phyloP scores from a whole-genome alignment of 225 moss, liverwort and hornwort species.

The Thuidium tamariscinum region DNA sequence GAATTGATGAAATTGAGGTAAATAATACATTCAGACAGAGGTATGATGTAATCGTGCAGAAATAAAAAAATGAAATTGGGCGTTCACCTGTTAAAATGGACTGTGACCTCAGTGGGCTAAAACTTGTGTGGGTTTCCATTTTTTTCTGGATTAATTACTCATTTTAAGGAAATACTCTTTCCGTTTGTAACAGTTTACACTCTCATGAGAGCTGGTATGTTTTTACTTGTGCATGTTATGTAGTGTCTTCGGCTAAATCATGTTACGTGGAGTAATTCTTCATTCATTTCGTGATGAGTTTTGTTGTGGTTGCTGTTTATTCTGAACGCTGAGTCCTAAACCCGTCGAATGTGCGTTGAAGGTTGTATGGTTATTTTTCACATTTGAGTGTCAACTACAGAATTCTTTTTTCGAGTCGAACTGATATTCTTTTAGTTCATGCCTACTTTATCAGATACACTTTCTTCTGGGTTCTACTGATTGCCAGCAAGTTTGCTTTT shows the following conservation, averaged over 20 bases:
- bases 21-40: neutral
- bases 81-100: neutral
- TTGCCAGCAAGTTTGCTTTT: slow-evolving; percentile 76
- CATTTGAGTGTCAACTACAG: neutral
- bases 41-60: neutral
- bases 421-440: neutral
- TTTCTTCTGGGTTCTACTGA: slow-evolving; percentile 72
- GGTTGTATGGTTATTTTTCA: neutral
- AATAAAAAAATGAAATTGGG: neutral
- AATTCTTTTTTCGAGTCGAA: neutral
- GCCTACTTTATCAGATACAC: slow-evolving; percentile 53
- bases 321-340: neutral
- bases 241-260: neutral
- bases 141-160: neutral
- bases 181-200: neutral
- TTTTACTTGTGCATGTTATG: neutral
- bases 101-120: neutral
- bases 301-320: neutral
- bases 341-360: neutral
- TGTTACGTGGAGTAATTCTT: neutral
- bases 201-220: neutral
- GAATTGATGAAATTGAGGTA: neutral
- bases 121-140: neutral
- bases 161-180: neutral
- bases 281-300: neutral